Evolutionary conservation across 2,329 filamentous ascomycete species (phyloP), one percentile per base, ranked within the genome.

Genomic region (Magnaporthiopsis poae): DNA sequence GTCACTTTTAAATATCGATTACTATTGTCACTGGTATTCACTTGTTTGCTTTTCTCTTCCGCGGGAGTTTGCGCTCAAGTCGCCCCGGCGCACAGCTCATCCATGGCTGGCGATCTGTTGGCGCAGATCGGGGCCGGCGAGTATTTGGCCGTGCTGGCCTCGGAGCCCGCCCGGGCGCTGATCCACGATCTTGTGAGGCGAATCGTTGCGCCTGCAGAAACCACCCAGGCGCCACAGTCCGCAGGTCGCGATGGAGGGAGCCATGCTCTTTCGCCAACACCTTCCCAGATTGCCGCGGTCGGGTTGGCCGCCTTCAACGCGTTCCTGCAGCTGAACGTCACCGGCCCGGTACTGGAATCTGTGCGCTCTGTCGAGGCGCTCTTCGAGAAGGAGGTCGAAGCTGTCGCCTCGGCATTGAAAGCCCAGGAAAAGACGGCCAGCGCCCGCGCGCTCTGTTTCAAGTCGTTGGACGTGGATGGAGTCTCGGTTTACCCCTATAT

Each of bases 241-340:
- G 35, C 35, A 36, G 29, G 13, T 13, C 7, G 25, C 39, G 7
- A 62, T 36, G 8, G 61, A 64, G 25, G 18, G 39, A 60, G 13
- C 18, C 56, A 21, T 2, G 35, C 31, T 25, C 33, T 35, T 33
- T 27, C 62, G 15, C 9, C 62, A 18, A 7, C 62, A 1, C 7
- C 52, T 18, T 52, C 63, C 4, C 59, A 65, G 11, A 61, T 68
- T 9, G 69, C 86, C 66, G 79, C 85, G 61, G 79, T 90, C 46
- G 90, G 87, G 12, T 79, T 91, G 63, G 87, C 89, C 1, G 85
- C 89, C 1, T 81, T 96, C 13, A 84, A 91, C 73, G 86, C 88
- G 13, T 97, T 96, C 74, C 77, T 96, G 21, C 93, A 97, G 75
- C 87, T 87, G 0, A 96, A 92, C 74, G 90, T 96, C 66, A 96